Conservation (phyloP, 2,329 filamentous ascomycete species). For the Paraphaeosphaeria minitans region DNA sequence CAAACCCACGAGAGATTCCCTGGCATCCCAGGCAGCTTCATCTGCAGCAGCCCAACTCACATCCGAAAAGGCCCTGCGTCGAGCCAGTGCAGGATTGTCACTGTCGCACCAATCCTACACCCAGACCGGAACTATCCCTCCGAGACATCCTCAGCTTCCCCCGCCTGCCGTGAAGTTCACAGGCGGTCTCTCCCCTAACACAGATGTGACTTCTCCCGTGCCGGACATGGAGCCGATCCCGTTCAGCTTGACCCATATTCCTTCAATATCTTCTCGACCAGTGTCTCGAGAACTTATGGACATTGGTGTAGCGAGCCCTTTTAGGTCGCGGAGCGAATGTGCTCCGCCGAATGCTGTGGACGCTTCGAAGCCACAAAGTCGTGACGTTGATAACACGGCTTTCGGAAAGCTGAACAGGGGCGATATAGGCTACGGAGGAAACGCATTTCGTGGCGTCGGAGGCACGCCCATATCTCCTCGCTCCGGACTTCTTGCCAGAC, state of each 20-base stretch:
- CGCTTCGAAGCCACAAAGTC: slow-evolving; percentile 19
- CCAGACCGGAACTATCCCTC: slow-evolving; percentile 26
- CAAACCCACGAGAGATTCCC: slow-evolving; percentile 63
- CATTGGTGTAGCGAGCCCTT: slow-evolving; percentile 32
- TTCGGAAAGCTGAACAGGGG: slow-evolving; percentile 74
- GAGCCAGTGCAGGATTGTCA: slow-evolving; percentile 41
- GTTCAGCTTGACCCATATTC: slow-evolving; percentile 49
- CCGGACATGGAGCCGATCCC: slow-evolving; percentile 58
- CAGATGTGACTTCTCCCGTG: slow-evolving; percentile 28
- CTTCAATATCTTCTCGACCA: slow-evolving; percentile 36
- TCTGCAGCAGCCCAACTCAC: slow-evolving; percentile 27
- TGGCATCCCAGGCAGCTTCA: slow-evolving; percentile 27
- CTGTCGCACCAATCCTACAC: slow-evolving; percentile 36
- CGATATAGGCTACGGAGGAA: slow-evolving; percentile 55
- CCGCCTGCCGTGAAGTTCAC: slow-evolving; percentile 41
- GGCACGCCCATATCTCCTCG: slow-evolving; percentile 63
- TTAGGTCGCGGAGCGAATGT: slow-evolving; percentile 29
- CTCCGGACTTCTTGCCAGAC: slow-evolving; percentile 72
- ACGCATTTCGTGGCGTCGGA: slow-evolving; percentile 37
- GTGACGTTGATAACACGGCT: slow-evolving; percentile 24
- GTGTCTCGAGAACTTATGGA: slow-evolving; percentile 42
- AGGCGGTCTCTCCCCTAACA: slow-evolving; percentile 30
- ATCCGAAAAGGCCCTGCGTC: slow-evolving; percentile 33
- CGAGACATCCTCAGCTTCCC: slow-evolving; percentile 30
- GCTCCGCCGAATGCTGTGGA: slow-evolving; percentile 23